These are phyloP conservation scores for Aleurites moluccanus DNA, from an alignment of 441 rosid genomes.

Conservation along the genomic window DNA sequence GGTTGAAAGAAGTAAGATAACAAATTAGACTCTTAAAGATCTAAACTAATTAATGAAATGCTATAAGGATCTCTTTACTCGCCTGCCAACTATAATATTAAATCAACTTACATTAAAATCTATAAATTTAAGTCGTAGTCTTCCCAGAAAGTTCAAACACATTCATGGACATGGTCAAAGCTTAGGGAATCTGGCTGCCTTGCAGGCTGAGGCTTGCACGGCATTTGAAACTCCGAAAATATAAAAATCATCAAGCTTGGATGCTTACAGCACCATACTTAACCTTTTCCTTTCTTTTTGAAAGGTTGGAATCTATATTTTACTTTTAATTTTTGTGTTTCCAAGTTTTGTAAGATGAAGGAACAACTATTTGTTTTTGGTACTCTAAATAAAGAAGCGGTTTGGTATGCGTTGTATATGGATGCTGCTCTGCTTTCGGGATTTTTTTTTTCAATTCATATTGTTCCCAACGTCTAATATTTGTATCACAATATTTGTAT, in stretches of 20 bases:
- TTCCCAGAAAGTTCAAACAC: neutral
- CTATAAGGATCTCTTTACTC: neutral
- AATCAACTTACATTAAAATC: neutral
- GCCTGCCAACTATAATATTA: neutral
- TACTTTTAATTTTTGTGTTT: neutral
- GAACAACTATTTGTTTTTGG: too few species aligned
- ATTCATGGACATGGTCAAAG: conserved; percentile 7
- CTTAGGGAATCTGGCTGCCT: conserved; percentile 5
- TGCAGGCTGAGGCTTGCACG: neutral
- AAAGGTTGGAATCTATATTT: neutral
- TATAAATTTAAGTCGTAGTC: neutral
- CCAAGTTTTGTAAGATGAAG: neutral
- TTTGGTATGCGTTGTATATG: neutral
- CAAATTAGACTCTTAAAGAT: neutral
- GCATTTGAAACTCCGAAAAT: neutral
- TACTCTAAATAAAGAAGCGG: neutral
- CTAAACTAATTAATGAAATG: neutral
- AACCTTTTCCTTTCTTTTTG: neutral
- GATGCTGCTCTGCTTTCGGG: neutral
- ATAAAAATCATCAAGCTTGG: conserved; percentile 1
- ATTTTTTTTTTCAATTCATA: neutral
- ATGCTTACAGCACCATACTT: conserved; percentile 1
- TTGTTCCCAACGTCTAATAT: neutral
- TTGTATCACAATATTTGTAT: too few species aligned
- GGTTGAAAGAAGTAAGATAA: neutral